Conservation (phyloP, 140 eudicot genomes). For the Oenanthe javanica region DNA sequence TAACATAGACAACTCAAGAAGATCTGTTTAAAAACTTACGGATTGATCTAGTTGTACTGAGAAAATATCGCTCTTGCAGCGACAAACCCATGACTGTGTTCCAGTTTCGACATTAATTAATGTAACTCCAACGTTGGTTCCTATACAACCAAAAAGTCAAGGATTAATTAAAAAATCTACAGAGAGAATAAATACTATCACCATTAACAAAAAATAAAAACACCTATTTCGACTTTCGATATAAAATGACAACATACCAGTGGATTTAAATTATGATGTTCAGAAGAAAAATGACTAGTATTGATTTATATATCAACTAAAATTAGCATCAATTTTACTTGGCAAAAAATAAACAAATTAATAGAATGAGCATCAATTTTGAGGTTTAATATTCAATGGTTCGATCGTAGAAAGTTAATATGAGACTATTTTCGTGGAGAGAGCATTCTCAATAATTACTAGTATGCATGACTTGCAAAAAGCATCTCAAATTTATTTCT, state of each 20-base stretch:
- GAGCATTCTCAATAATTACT: background rate
- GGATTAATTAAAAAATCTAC: background rate
- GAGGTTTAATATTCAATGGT: background rate
- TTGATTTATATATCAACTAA: background rate
- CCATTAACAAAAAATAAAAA: background rate
- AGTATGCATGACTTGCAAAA: background rate
- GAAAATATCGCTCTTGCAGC: slow-evolving; percentile 78
- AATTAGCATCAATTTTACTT: background rate
- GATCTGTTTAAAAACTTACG: slow-evolving; percentile 17
- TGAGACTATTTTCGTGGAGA: background rate
- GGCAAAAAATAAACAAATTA: background rate
- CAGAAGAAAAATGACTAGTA: background rate
- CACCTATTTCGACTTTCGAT: background rate
- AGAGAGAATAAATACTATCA: background rate
- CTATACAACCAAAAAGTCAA: slow-evolving; percentile 30
- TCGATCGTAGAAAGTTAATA: background rate
- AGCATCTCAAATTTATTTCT: background rate
- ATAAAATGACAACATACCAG: background rate
- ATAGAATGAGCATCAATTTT: background rate
- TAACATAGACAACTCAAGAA: background rate
- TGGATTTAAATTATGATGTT: background rate
- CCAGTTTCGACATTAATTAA: slow-evolving; percentile 61
- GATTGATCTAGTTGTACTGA: slow-evolving; percentile 56
- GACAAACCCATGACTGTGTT: slow-evolving; percentile 40
- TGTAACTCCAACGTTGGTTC: slow-evolving; percentile 68